phyloP scores from a whole-genome alignment of 306 rosid genomes.

The Alnus glutinosa region DNA sequence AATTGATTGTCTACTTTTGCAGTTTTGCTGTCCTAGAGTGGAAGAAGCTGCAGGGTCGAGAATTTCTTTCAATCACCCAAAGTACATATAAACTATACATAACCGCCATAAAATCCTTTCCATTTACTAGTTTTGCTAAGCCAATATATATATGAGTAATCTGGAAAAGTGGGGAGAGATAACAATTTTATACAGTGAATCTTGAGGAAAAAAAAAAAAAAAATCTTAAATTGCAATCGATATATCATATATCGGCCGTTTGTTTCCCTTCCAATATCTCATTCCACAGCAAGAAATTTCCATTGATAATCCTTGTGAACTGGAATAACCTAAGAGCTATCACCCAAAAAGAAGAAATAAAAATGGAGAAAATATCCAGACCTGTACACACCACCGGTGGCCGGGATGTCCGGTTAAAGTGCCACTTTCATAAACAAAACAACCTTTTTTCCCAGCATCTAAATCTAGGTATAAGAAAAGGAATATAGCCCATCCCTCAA shows the following conservation, averaged over 20 bases:
- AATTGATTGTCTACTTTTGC: no score
- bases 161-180: not conserved
- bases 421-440: constrained; percentile 45
- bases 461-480: constrained; percentile 40
- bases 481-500: constrained; percentile 34
- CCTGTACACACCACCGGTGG: constrained; percentile 52
- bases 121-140: no score
- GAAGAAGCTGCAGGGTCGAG: no score
- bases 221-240: not conserved
- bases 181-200: no score
- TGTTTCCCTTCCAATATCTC: not conserved
- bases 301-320: constrained; percentile 3
- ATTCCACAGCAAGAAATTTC: constrained; percentile 12
- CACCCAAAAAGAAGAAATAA: constrained; percentile 24
- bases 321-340: constrained; percentile 17
- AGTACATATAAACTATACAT: no score
- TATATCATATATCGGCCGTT: not conserved
- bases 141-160: no score
- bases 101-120: no score
- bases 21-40: no score
- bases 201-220: no score
- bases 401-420: constrained; percentile 31
- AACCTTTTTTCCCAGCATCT: constrained; percentile 48
- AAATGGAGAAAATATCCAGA: constrained; percentile 28
- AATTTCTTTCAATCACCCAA: no score